Percentiles rank a stretch among this genome's conserved stretches.
These are phyloP conservation scores for Hypholoma sublateritium DNA, from an alignment of 768 basidiomycete species.

Conservation along the genomic window DNA sequence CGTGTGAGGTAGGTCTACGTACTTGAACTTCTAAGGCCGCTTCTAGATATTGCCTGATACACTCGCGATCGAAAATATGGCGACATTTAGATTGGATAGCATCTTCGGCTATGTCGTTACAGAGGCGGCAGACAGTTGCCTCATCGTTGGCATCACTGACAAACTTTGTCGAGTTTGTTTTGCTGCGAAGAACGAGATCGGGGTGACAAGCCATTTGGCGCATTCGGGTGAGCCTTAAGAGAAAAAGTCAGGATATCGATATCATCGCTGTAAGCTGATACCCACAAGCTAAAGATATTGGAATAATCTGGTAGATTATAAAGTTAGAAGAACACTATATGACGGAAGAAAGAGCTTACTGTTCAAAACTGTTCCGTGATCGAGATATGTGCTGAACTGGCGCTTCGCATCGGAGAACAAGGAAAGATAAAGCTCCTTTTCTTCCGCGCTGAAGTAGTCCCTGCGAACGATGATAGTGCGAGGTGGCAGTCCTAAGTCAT, in stretches of 20 bases:
- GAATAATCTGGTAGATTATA: constrained; percentile 63
- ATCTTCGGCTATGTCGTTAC: constrained; percentile 96
- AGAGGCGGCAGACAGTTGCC: constrained; percentile 89
- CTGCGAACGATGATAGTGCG: constrained; percentile 84
- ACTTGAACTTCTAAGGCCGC: constrained; percentile 66
- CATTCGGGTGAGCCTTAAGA: constrained; percentile 85
- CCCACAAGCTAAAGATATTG: constrained; percentile 82
- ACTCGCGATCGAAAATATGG: constrained; percentile 95
- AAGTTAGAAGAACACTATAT: not conserved
- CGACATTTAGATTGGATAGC: constrained; percentile 92
- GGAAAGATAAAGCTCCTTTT: constrained; percentile 92
- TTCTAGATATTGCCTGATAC: constrained; percentile 90
- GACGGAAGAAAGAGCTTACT: constrained; percentile 51
- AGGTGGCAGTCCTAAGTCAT: constrained; percentile 94
- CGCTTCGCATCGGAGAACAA: constrained; percentile 92
- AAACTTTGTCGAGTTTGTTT: constrained; percentile 69
- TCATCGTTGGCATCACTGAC: constrained; percentile 59
- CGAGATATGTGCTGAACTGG: constrained; percentile 88
- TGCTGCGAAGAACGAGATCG: constrained; percentile 88
- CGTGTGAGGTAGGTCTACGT: constrained; percentile 20
- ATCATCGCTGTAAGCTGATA: not conserved
- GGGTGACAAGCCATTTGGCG: constrained; percentile 95
- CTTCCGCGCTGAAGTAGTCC: constrained; percentile 95
- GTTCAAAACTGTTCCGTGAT: constrained; percentile 88
- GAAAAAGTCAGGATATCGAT: not conserved